A percentile compares a stretch with the other conserved stretches of the same genome.
These are phyloP conservation scores for Papiliotrema nemorosa DNA, from an alignment of 1,284 basidiomycete species.

Conservation along the genomic window DNA sequence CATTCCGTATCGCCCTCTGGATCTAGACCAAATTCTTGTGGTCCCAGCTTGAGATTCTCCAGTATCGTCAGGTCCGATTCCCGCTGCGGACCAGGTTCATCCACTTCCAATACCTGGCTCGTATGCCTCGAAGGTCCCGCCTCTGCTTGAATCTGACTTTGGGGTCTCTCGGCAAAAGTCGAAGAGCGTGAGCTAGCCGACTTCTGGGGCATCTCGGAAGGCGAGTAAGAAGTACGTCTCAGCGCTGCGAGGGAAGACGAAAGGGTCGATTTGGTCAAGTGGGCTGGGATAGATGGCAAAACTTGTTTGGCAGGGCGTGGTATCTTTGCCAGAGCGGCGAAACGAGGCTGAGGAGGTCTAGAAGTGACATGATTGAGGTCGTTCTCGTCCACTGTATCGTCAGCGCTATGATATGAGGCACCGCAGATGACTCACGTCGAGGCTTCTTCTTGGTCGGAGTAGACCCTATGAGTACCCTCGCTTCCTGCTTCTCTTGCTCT, in stretches of 20 bases:
- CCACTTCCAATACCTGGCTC: slow-evolving; percentile 11
- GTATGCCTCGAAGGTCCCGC: neutral
- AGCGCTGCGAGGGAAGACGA: slow-evolving; percentile 16
- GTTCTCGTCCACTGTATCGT: neutral
- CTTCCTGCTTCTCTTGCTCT: slow-evolving; percentile 19
- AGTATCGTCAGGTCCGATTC: slow-evolving; percentile 64
- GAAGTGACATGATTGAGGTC: neutral
- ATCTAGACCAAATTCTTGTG: slow-evolving; percentile 57
- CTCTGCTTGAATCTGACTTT: neutral
- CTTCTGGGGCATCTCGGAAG: neutral
- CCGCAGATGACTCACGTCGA: neutral
- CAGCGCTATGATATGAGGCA: neutral
- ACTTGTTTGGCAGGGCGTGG: neutral
- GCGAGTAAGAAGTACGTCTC: slow-evolving; percentile 4
- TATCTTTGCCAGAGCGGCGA: neutral
- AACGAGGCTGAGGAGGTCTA: slow-evolving; percentile 17
- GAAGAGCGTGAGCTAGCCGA: slow-evolving; percentile 12
- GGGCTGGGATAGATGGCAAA: slow-evolving; percentile 2
- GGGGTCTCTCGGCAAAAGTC: slow-evolving; percentile 10
- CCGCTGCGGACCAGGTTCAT: slow-evolving; percentile 14
- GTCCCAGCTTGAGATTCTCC: slow-evolving; percentile 70
- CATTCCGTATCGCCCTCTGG: slow-evolving; percentile 55
- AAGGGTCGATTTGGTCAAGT: neutral
- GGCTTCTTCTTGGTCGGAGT: slow-evolving; percentile 27
- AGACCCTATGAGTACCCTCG: slow-evolving; percentile 30